These are phyloP conservation scores for Choiromyces venosus DNA, from an alignment of 495 filamentous ascomycete genomes.

Conservation along the genomic window DNA sequence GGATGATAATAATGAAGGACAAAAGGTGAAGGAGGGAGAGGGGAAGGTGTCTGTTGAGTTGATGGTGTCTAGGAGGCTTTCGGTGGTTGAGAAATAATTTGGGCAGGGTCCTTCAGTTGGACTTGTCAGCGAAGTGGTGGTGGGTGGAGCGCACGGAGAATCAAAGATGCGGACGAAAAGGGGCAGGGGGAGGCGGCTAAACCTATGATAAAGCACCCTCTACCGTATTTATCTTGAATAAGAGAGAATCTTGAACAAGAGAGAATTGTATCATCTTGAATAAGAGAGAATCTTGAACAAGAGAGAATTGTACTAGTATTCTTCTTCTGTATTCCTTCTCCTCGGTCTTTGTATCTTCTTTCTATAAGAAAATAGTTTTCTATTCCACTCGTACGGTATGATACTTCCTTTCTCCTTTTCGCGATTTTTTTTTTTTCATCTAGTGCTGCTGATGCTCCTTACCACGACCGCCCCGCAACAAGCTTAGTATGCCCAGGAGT, in stretches of 20 bases:
- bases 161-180: constrained; percentile 25
- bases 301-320: too few species aligned
- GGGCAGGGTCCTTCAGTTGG: constrained; percentile 7
- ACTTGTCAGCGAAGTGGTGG: constrained; percentile 1
- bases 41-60: constrained; percentile 35
- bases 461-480: neutral
- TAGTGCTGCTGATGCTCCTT: neutral
- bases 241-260: too few species aligned
- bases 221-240: too few species aligned
- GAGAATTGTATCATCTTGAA: too few species aligned
- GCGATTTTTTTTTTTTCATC: neutral
- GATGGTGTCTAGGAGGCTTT: constrained; percentile 21
- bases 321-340: neutral
- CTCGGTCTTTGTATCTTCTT: neutral
- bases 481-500: neutral
- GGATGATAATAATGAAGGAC: constrained; percentile 37
- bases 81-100: constrained; percentile 31
- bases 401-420: neutral
- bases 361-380: neutral
- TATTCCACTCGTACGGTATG: neutral
- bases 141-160: constrained; percentile 1
- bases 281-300: too few species aligned
- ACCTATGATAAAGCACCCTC: constrained; percentile 3
- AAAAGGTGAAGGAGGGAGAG: constrained; percentile 32
- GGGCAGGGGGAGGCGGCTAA: constrained; percentile 34